Evolutionary conservation across 192 early-diverging fungal genomes (phyloP).

Genomic region (Mortierella antarctica): DNA sequence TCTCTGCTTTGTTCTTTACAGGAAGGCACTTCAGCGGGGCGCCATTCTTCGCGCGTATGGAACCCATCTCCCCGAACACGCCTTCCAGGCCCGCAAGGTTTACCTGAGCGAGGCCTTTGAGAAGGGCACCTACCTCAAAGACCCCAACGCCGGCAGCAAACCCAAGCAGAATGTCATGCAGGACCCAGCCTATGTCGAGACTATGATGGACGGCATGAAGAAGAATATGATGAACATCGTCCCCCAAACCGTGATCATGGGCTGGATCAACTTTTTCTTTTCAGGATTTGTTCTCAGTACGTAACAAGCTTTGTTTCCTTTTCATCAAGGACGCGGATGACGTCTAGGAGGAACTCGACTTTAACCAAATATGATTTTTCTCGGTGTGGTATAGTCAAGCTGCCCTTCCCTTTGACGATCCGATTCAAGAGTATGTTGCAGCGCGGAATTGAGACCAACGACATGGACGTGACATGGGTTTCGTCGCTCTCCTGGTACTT

Average conservation of each 20-base stretch:
- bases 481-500: slow-evolving; percentile 99
- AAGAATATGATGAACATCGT: slow-evolving; percentile 97
- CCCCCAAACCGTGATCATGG: slow-evolving; percentile 99
- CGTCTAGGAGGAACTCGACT: not conserved
- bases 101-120: slow-evolving; percentile 84
- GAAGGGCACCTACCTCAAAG: slow-evolving; percentile 86
- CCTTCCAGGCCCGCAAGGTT: slow-evolving; percentile 78
- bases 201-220: slow-evolving; percentile 98
- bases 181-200: slow-evolving; percentile 93
- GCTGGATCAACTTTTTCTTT: slow-evolving; percentile 99
- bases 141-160: slow-evolving; percentile 73
- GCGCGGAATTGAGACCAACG: slow-evolving; percentile 91
- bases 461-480: slow-evolving; percentile 99
- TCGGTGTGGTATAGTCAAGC: slow-evolving; percentile 73
- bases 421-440: slow-evolving; percentile 99
- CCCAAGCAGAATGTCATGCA: slow-evolving; percentile 84
- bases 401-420: slow-evolving; percentile 95
- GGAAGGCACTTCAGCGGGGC: slow-evolving; percentile 81
- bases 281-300: slow-evolving; percentile 95
- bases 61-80: slow-evolving; percentile 72
- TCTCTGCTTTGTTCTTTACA: slow-evolving; percentile 20
- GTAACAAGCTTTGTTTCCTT: slow-evolving; percentile 32
- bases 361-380: not conserved
- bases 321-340: no score
- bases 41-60: slow-evolving; percentile 75